Evolutionary conservation across 2,329 filamentous ascomycete genomes (phyloP).

Genomic region (Coniochaeta hoffmannii): DNA sequence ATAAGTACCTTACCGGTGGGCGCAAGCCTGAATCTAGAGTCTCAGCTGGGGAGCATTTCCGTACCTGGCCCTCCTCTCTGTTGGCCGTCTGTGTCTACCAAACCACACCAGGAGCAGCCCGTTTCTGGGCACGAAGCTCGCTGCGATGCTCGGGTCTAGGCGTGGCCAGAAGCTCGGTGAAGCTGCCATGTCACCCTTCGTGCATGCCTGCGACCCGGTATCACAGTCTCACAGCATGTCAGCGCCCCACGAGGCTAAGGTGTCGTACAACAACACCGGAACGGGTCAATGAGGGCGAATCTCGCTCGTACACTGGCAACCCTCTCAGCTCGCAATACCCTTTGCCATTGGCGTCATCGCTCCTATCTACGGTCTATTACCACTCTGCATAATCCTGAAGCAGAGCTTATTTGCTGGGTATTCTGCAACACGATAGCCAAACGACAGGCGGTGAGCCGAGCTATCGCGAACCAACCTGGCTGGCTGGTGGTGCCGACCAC

Average conservation of each 20-base stretch:
- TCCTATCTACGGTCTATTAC: not conserved
- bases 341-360: not conserved
- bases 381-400: not conserved
- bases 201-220: not conserved
- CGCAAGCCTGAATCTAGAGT: no score
- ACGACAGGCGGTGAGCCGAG: not conserved
- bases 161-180: not conserved
- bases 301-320: not conserved
- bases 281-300: no score
- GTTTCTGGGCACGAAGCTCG: not conserved
- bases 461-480: not conserved
- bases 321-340: not conserved
- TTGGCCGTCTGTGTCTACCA: not conserved
- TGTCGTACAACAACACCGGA: not conserved
- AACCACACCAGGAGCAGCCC: not conserved
- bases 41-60: no score
- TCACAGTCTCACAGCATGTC: constrained; percentile 1
- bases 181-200: not conserved
- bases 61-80: not conserved
- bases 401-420: not conserved
- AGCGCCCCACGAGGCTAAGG: not conserved
- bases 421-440: not conserved
- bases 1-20: no score
- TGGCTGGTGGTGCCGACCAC: not conserved
- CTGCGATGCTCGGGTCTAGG: not conserved